Conservation (phyloP, 1,139 yeast genomes). For the Yamadazyma atmosphaerica region DNA sequence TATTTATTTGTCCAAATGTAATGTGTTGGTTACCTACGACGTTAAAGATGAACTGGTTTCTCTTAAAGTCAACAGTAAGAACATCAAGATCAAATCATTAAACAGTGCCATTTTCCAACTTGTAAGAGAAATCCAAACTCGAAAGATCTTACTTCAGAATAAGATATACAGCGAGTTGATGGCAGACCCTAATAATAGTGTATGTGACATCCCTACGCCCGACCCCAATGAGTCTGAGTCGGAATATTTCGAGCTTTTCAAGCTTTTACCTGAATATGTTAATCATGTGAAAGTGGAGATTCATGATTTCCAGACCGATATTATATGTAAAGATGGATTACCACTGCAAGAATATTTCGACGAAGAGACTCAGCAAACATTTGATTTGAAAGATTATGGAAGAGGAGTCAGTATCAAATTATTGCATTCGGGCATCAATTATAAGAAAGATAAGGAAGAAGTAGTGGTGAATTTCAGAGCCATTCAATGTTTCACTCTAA, state of each 20-base stretch:
- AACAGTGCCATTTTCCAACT: slow-evolving; percentile 41
- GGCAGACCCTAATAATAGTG: slow-evolving; percentile 7
- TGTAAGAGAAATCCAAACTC: slow-evolving; percentile 35
- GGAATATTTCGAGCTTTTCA: slow-evolving; percentile 27
- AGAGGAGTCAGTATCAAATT: slow-evolving; percentile 40
- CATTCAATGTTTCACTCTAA: slow-evolving; percentile 37
- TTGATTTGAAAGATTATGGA: slow-evolving; percentile 40
- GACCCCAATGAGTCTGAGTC: slow-evolving; percentile 1
- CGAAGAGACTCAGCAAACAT: slow-evolving; percentile 21
- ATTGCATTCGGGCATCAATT: slow-evolving; percentile 21
- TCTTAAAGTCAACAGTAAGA: slow-evolving; percentile 28
- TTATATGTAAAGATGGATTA: slow-evolving; percentile 44
- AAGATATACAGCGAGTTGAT: slow-evolving; percentile 20
- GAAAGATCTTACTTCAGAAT: slow-evolving; percentile 27
- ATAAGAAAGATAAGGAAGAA: slow-evolving; percentile 25
- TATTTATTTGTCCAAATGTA: slow-evolving; percentile 29
- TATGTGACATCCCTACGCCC: not conserved
- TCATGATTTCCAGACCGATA: slow-evolving; percentile 31
- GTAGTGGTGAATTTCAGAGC: slow-evolving; percentile 20
- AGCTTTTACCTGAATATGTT: slow-evolving; percentile 30
- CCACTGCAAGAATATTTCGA: slow-evolving; percentile 35
- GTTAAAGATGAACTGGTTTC: slow-evolving; percentile 21
- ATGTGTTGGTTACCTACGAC: slow-evolving; percentile 28
- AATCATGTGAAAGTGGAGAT: slow-evolving; percentile 27
- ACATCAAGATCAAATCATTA: slow-evolving; percentile 32